A percentile compares a stretch with the other conserved stretches of the same genome.
These are phyloP conservation scores for Parsonsia alboflavescens DNA, from an alignment of 257 asterid genomes.

Conservation along the genomic window DNA sequence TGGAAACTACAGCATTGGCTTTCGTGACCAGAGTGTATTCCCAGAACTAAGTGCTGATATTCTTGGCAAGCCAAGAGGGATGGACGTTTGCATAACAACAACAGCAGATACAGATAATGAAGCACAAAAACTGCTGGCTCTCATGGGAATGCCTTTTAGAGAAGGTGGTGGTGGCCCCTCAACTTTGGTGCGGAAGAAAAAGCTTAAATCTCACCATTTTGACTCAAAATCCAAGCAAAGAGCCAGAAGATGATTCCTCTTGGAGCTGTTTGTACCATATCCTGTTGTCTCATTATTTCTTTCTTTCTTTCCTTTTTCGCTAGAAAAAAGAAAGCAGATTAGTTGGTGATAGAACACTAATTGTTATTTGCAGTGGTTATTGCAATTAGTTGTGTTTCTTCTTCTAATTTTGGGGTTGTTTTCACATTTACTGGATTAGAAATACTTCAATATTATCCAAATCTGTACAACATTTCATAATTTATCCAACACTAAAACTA, in stretches of 20 bases:
- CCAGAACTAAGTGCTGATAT: constrained; percentile 71
- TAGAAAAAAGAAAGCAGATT: not conserved
- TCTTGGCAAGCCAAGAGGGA: constrained; percentile 86
- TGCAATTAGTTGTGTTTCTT: not conserved
- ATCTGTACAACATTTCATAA: too few relatives aligned
- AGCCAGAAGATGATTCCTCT: constrained; percentile 29
- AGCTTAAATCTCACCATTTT: constrained; percentile 86
- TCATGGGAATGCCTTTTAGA: constrained; percentile 94
- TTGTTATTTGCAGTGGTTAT: not conserved
- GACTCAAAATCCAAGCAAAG: constrained; percentile 71
- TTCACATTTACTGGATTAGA: too few relatives aligned
- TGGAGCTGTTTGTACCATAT: not conserved
- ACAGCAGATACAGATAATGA: constrained; percentile 82
- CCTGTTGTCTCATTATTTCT: not conserved
- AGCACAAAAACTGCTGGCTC: constrained; percentile 69
- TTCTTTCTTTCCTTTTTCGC: too few relatives aligned
- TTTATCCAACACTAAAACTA: too few relatives aligned
- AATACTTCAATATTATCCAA: too few relatives aligned
- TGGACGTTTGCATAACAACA: constrained; percentile 90
- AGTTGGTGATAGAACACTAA: not conserved
- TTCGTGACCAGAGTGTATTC: constrained; percentile 88
- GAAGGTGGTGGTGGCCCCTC: constrained; percentile 49
- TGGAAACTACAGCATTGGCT: constrained; percentile 85
- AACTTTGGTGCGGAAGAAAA: constrained; percentile 56
- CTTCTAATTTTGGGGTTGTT: too few relatives aligned